Base-by-base conservation (phyloP, 371 early-diverging fungal species). In the Mortierella sp. region DNA sequence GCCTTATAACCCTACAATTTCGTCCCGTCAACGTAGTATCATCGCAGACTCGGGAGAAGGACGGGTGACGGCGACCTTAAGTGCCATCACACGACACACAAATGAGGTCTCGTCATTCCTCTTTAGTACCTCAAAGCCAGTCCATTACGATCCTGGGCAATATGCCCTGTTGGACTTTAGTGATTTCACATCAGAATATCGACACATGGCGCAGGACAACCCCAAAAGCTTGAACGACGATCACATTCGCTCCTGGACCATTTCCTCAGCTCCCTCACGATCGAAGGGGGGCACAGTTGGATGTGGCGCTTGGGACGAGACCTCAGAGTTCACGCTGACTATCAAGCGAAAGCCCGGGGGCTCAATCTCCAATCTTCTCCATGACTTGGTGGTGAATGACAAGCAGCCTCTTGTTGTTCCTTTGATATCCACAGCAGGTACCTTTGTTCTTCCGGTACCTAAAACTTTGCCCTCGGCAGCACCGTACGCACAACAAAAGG, bases 171-270 rank as follows among this genome's bases (percentile, higher is more conserved):
- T 73, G 39, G 73, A 73, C 47, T 73, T 73, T 30, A 43, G 68
- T 0, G 32, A 43, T 39, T 67, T 67, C 48, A 57, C 67, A 17
- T 58, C 27, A 7, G 73, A 68, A 8, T 73, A 73, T 30, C 56
- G 55, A 14, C 73, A 73, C 24, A 73, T 73, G 73, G 63, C 53
- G 2, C 48, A 46, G 11, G 68, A 67, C 17, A 27, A 66, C 31
- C 73, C 73, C 8, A 54, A 59, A 21, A 73, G 73, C 19, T 24
- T 73, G 59, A 73, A 73, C 27, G 73, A 73, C 44, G 73, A 73
- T 30, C 63, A 58, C 31, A 63, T 73, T 24, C 73, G 73, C 0
- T 67, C 73, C 0, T 73, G 73, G 73, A 73, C 73, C 26, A 73
- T 73, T 23, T 73, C 73, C 6, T 73, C 73, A 0, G 67, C 73